Evolutionary conservation across 2,329 filamentous ascomycete genomes (phyloP).

Genomic region (Ampelomyces quisqualis): DNA sequence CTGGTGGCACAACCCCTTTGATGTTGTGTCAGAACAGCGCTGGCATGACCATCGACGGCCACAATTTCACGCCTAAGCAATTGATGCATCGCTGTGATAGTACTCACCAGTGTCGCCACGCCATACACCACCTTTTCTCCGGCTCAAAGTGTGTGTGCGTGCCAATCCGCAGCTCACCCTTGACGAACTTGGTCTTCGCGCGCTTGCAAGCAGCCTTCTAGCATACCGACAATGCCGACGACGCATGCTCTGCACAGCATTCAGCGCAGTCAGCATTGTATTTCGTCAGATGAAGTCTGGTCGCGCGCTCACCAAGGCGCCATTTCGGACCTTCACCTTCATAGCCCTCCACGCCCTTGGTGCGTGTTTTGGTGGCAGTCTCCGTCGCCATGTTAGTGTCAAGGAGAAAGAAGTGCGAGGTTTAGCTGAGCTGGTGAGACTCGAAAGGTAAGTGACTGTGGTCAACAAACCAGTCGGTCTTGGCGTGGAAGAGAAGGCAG

Average conservation of each 20-base stretch:
- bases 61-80: background rate
- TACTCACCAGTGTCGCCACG: conserved; percentile 81
- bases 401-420: background rate
- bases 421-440: background rate
- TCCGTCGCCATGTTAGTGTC: background rate
- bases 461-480: background rate
- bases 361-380: background rate
- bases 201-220: conserved; percentile 72
- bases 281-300: background rate
- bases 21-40: background rate
- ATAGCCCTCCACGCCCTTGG: background rate
- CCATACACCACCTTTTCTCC: conserved; percentile 57
- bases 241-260: conserved; percentile 11
- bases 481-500: conserved; percentile 1
- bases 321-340: conserved; percentile 15
- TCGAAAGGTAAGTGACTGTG: background rate
- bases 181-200: conserved; percentile 58
- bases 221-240: conserved; percentile 49
- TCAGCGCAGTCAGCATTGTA: background rate
- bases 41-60: no score
- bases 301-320: conserved; percentile 11
- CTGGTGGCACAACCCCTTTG: conserved; percentile 85
- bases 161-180: conserved; percentile 77
- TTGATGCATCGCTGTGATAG: background rate
- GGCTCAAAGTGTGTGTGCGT: conserved; percentile 54